Conservation (phyloP, 345 rosid genomes). For the Brassica incana region DNA sequence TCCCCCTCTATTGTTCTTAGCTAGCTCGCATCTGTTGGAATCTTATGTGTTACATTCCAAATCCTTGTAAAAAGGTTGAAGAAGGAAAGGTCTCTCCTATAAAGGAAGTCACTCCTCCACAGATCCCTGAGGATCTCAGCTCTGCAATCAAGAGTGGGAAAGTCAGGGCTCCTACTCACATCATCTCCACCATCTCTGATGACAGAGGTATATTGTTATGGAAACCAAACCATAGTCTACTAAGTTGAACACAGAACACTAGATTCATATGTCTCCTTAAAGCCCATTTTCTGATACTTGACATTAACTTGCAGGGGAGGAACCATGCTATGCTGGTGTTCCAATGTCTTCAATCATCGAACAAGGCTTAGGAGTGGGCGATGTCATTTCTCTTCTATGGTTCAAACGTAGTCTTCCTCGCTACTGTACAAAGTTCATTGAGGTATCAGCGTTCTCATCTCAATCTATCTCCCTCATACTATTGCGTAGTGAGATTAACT, state of each 20-base stretch:
- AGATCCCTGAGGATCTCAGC: constrained; percentile 96
- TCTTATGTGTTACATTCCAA: constrained; percentile 10
- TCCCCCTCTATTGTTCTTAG: not conserved
- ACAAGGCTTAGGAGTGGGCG: constrained; percentile 91
- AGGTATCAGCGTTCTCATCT: constrained; percentile 47
- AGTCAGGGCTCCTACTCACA: constrained; percentile 96
- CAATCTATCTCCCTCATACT: not conserved
- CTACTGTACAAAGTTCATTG: constrained; percentile 89
- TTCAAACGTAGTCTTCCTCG: constrained; percentile 98
- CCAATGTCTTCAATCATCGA: constrained; percentile 98
- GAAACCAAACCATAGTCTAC: not conserved
- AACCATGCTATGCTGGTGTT: constrained; percentile 97
- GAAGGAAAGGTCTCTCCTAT: constrained; percentile 72
- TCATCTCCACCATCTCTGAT: constrained; percentile 95
- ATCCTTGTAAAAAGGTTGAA: constrained; percentile 52
- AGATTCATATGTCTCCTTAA: too few relatives aligned
- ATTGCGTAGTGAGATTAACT: constrained; percentile 8
- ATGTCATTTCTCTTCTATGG: constrained; percentile 93
- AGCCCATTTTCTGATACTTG: not conserved
- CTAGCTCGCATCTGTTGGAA: constrained; percentile 9
- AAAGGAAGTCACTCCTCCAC: constrained; percentile 85
- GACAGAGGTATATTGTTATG: constrained; percentile 69
- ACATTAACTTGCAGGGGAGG: constrained; percentile 64
- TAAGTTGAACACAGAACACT: too few relatives aligned
- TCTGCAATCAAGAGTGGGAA: constrained; percentile 93